These are phyloP conservation scores for Podosphaera fusca DNA, from an alignment of 2,329 filamentous ascomycete species.

Conservation along the genomic window DNA sequence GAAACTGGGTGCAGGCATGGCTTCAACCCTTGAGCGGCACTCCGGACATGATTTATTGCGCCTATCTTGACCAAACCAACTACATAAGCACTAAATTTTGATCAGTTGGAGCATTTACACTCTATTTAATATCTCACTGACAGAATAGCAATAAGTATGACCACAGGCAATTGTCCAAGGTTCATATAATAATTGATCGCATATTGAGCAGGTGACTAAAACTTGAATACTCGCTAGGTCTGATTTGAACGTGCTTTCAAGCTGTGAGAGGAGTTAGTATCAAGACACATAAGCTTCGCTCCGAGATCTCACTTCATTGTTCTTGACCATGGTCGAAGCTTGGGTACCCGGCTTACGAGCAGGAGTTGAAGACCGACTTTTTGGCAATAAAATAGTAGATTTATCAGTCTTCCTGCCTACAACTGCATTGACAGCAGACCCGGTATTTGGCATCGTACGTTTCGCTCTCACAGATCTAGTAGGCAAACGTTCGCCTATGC, in stretches of 20 bases:
- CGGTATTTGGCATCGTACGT: too few species aligned
- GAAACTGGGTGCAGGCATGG: conserved; percentile 39
- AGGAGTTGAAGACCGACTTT: too few species aligned
- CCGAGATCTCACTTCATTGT: too few species aligned
- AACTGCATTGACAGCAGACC: too few species aligned
- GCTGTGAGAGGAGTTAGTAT: conserved; percentile 5
- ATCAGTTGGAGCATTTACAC: conserved; percentile 2
- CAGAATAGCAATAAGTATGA: conserved; percentile 49
- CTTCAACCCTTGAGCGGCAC: conserved; percentile 34
- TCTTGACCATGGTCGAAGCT: too few species aligned
- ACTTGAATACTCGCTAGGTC: conserved; percentile 38
- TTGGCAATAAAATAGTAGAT: too few species aligned
- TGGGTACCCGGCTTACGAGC: too few species aligned
- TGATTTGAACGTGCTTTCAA: conserved; percentile 12
- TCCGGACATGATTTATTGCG: conserved; percentile 44
- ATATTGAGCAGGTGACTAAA: conserved; percentile 44
- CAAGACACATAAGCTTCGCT: too few species aligned
- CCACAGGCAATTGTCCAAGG: conserved; percentile 45
- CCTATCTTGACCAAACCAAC: conserved; percentile 19
- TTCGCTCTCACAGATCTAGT: too few species aligned
- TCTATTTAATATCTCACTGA: conserved; percentile 15
- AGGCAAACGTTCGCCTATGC: too few species aligned
- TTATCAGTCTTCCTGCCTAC: too few species aligned
- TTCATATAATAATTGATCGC: conserved; percentile 43
- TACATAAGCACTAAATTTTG: conserved; percentile 15